Conservation (phyloP, 495 filamentous ascomycete species). For the Lasiosphaeria miniovina region DNA sequence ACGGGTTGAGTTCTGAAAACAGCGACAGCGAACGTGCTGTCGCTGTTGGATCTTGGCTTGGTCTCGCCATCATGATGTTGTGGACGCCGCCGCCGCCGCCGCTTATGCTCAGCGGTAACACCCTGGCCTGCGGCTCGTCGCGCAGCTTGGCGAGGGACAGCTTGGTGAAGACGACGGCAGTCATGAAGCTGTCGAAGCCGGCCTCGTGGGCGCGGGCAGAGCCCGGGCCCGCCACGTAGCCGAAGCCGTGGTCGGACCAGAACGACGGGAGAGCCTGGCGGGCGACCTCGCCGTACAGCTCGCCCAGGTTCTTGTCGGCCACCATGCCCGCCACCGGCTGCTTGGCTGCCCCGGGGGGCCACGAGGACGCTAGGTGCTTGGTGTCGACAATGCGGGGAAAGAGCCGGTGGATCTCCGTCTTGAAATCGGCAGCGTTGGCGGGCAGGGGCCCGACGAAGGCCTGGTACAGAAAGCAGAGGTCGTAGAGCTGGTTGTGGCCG, state of each 20-base stretch:
- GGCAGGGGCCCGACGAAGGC: constrained; percentile 69
- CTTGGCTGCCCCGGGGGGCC: constrained; percentile 29
- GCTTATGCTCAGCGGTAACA: not conserved
- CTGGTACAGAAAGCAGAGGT: constrained; percentile 67
- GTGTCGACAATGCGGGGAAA: constrained; percentile 76
- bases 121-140: not conserved
- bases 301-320: constrained; percentile 47
- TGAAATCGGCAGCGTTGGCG: constrained; percentile 58
- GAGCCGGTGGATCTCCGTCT: constrained; percentile 45
- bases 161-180: constrained; percentile 63
- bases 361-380: constrained; percentile 63
- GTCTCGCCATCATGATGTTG: not conserved
- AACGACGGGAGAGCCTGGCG: constrained; percentile 1
- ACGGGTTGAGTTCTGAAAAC: too few species aligned
- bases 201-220: constrained; percentile 54
- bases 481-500: constrained; percentile 75
- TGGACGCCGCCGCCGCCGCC: too few species aligned
- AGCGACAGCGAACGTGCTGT: too few species aligned
- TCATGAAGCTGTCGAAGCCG: constrained; percentile 70
- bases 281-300: constrained; percentile 44
- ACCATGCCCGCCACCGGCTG: not conserved
- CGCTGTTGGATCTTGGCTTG: too few species aligned
- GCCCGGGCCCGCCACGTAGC: too few species aligned
- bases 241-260: too few species aligned
- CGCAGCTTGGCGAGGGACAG: constrained; percentile 34